These are phyloP conservation scores for Grammothele lineata DNA, from an alignment of 768 basidiomycete genomes.

Conservation along the genomic window DNA sequence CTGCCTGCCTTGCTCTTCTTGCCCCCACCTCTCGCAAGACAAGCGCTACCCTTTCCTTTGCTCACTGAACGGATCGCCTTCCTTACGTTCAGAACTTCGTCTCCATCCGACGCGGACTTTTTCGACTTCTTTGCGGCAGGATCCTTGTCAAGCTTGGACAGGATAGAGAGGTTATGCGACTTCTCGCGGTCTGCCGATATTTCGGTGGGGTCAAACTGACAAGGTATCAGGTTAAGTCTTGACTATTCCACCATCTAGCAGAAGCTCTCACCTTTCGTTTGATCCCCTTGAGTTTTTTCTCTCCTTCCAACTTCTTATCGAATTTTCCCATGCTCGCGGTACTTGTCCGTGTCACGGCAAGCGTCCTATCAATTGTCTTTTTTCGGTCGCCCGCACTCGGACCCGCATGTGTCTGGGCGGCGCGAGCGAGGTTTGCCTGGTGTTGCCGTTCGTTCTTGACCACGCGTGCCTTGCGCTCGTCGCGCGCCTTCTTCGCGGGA, in stretches of 20 bases:
- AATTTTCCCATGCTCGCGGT: slow-evolving; percentile 97
- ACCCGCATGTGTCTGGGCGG: slow-evolving; percentile 19
- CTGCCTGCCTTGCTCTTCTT: slow-evolving; percentile 17
- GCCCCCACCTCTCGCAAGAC: slow-evolving; percentile 41
- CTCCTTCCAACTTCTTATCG: slow-evolving; percentile 86
- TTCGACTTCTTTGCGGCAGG: slow-evolving; percentile 60
- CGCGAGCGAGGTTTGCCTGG: slow-evolving; percentile 64
- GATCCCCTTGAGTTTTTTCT: slow-evolving; percentile 80
- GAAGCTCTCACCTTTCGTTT: slow-evolving; percentile 83
- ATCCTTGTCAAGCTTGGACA: slow-evolving; percentile 68
- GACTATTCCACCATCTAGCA: background rate
- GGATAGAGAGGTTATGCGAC: slow-evolving; percentile 65
- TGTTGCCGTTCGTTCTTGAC: slow-evolving; percentile 84
- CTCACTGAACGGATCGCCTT: slow-evolving; percentile 83
- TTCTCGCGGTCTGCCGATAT: slow-evolving; percentile 62
- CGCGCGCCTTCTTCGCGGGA: slow-evolving; percentile 68
- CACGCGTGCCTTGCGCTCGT: slow-evolving; percentile 76
- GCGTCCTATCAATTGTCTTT: slow-evolving; percentile 66
- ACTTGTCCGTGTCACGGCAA: slow-evolving; percentile 72
- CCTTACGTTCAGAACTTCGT: slow-evolving; percentile 69
- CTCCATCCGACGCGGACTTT: slow-evolving; percentile 39
- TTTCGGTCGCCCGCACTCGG: slow-evolving; percentile 46
- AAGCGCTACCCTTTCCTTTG: slow-evolving; percentile 60
- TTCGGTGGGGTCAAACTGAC: slow-evolving; percentile 84
- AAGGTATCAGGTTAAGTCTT: slow-evolving; percentile 1